Percentiles rank a stretch among this genome's conserved stretches.
Conservation (phyloP, 257 asterid species). For the Plantago major region DNA sequence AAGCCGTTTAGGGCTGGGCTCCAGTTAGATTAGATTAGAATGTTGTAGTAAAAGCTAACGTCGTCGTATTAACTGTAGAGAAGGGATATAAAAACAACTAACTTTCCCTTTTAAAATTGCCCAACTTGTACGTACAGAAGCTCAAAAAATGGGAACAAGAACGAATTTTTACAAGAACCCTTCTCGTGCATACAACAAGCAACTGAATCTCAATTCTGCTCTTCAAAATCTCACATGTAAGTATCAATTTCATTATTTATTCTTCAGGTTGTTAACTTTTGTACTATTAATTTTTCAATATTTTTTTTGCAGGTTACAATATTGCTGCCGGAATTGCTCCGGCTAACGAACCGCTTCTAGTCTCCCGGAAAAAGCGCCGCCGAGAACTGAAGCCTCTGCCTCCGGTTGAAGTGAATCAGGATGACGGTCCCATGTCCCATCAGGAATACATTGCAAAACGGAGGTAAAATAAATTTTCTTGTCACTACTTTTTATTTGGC, state of each 20-base stretch:
- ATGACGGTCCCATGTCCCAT: constrained; percentile 74
- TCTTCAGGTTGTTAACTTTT: background rate
- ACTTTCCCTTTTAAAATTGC: too few relatives aligned
- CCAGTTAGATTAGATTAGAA: too few relatives aligned
- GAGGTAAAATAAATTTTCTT: constrained; percentile 33
- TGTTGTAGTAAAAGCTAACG: too few relatives aligned
- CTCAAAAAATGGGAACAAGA: constrained; percentile 47
- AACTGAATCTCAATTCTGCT: constrained; percentile 62
- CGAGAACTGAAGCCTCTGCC: constrained; percentile 28
- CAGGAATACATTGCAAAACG: constrained; percentile 56
- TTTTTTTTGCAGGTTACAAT: constrained; percentile 56
- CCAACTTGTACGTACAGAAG: background rate
- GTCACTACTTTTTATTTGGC: background rate
- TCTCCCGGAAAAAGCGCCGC: constrained; percentile 43
- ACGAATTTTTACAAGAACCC: constrained; percentile 76
- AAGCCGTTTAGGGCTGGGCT: too few relatives aligned
- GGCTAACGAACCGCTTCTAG: constrained; percentile 23
- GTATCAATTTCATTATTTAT: background rate
- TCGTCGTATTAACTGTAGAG: too few relatives aligned
- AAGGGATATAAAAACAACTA: too few relatives aligned
- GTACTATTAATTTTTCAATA: background rate
- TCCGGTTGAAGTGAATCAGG: constrained; percentile 23
- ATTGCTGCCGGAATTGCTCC: constrained; percentile 48
- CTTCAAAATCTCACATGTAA: constrained; percentile 71
- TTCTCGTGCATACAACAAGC: constrained; percentile 63